Conservation (phyloP, 345 rosid species). For the Gossypium stocksii region DNA sequence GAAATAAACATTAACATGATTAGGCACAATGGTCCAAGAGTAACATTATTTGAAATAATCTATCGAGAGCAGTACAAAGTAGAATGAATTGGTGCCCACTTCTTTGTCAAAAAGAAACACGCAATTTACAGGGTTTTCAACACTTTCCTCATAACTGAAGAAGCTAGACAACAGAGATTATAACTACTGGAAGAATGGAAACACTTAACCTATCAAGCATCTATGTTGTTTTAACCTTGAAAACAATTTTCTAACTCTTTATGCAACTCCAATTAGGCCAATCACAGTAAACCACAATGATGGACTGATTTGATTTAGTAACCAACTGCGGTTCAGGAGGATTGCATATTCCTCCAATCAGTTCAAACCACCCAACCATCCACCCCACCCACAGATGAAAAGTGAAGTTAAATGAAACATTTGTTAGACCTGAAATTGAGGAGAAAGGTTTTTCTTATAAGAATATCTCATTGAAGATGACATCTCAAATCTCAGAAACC, state of each 20-base stretch:
- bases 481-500: neutral
- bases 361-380: neutral
- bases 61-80: neutral
- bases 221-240: neutral
- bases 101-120: neutral
- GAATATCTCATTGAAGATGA: neutral
- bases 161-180: neutral
- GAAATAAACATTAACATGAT: slow-evolving; percentile 1
- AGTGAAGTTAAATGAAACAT: neutral
- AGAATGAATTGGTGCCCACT: slow-evolving; percentile 1
- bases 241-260: neutral
- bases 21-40: slow-evolving; percentile 4
- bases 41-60: neutral
- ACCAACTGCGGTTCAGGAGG: neutral
- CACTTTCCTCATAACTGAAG: neutral
- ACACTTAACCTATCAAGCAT: neutral
- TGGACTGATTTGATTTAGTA: neutral
- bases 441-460: neutral
- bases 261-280: neutral
- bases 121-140: neutral
- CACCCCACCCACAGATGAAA: neutral
- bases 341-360: slow-evolving; percentile 6
- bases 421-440: neutral
- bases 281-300: slow-evolving; percentile 5
- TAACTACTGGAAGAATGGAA: neutral